Percentiles rank a stretch among this genome's conserved stretches.
Conservation (phyloP, 1,284 basidiomycete genomes). For the Agaricales sp. region DNA sequence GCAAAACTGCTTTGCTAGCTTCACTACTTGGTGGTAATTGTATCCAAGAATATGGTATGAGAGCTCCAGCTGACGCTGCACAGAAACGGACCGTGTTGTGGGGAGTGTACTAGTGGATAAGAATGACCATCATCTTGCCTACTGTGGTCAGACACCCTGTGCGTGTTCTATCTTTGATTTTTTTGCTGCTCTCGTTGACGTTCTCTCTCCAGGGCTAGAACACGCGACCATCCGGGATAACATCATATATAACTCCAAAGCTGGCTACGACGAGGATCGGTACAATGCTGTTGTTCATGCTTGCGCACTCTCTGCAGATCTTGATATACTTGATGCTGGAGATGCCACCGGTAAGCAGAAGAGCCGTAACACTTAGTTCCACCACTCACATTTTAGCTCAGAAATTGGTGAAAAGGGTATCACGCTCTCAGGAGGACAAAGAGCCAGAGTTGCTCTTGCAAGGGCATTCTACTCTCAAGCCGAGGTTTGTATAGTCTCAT, state of each 20-base stretch:
- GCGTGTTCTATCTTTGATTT: slow-evolving; percentile 16
- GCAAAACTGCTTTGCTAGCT: slow-evolving; percentile 64
- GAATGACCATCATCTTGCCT: slow-evolving; percentile 45
- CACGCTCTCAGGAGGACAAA: slow-evolving; percentile 71
- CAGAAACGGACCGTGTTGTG: slow-evolving; percentile 60
- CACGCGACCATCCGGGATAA: slow-evolving; percentile 76
- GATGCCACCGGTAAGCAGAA: slow-evolving; percentile 64
- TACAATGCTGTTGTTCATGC: slow-evolving; percentile 71
- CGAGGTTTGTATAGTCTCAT: slow-evolving; percentile 27
- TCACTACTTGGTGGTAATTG: slow-evolving; percentile 54
- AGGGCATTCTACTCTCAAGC: slow-evolving; percentile 58
- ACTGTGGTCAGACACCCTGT: slow-evolving; percentile 65
- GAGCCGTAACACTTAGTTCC: slow-evolving; percentile 2
- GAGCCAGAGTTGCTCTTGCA: slow-evolving; percentile 66
- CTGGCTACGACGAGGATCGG: slow-evolving; percentile 55
- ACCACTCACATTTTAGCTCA: slow-evolving; percentile 14
- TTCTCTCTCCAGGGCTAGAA: slow-evolving; percentile 40
- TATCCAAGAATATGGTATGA: neutral
- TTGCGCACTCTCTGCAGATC: slow-evolving; percentile 69
- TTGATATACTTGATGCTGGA: slow-evolving; percentile 70
- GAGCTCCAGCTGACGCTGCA: slow-evolving; percentile 6
- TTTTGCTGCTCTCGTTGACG: slow-evolving; percentile 2
- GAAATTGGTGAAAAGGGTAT: slow-evolving; percentile 78
- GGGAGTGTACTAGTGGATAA: slow-evolving; percentile 61
- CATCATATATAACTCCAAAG: slow-evolving; percentile 65